Evolutionary conservation across 1,284 basidiomycete species (phyloP).

Genomic region (Cryptococcus wingfieldii): DNA sequence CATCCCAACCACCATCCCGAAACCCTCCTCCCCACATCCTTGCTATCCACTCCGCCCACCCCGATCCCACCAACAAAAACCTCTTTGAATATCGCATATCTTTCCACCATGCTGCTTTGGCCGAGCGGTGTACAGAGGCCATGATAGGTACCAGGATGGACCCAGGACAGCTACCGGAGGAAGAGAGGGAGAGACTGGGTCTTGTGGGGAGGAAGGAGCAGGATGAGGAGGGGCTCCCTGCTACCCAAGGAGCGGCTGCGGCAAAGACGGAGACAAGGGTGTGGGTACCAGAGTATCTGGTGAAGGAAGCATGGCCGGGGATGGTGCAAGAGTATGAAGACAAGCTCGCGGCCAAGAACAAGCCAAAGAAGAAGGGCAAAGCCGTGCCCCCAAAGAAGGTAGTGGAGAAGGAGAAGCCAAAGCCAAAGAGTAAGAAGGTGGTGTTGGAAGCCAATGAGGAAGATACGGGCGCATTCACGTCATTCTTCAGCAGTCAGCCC

Average conservation of each 20-base stretch:
- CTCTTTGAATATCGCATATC: slow-evolving; percentile 38
- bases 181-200: slow-evolving; percentile 17
- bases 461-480: slow-evolving; percentile 11
- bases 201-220: slow-evolving; percentile 18
- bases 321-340: slow-evolving; percentile 25
- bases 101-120: slow-evolving; percentile 24
- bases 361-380: slow-evolving; percentile 9
- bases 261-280: slow-evolving; percentile 22
- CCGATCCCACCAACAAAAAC: slow-evolving; percentile 28
- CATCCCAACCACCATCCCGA: too few species aligned
- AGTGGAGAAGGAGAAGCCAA: slow-evolving; percentile 3
- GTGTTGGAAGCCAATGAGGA: slow-evolving; percentile 3
- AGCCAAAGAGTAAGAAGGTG: background rate
- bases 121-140: slow-evolving; percentile 21
- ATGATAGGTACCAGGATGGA: slow-evolving; percentile 40
- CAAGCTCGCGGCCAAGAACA: slow-evolving; percentile 19
- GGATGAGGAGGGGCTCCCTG: background rate
- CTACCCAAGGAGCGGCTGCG: background rate
- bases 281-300: slow-evolving; percentile 35
- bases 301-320: slow-evolving; percentile 32
- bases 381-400: slow-evolving; percentile 1
- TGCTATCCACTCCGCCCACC: slow-evolving; percentile 29
- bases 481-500: slow-evolving; percentile 10
- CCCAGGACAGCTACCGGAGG: slow-evolving; percentile 19
- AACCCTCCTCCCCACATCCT: slow-evolving; percentile 17